Conservation (phyloP, 176 grass and related monocot species). For the Secale cereale region DNA sequence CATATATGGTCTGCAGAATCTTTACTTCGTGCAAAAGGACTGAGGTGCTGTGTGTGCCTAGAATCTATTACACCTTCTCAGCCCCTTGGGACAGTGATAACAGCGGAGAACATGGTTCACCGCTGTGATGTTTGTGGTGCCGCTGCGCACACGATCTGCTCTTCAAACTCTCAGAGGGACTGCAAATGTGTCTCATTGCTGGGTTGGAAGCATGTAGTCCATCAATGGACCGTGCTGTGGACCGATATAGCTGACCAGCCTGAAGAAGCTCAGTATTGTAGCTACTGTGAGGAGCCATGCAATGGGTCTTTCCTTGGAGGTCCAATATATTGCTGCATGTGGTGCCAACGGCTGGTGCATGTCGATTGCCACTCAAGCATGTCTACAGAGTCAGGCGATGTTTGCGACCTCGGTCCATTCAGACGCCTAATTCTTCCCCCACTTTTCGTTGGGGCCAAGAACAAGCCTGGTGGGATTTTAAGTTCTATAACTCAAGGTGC, state of each 20-base stretch:
- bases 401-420: constrained; percentile 70
- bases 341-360: constrained; percentile 76
- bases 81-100: constrained; percentile 26
- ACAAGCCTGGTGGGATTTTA: constrained; percentile 43
- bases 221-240: constrained; percentile 79
- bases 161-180: constrained; percentile 62
- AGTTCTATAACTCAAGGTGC: constrained; percentile 77
- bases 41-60: constrained; percentile 70
- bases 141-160: constrained; percentile 66
- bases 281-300: constrained; percentile 70
- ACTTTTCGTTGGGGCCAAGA: constrained; percentile 43
- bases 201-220: constrained; percentile 51
- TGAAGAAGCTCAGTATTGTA: constrained; percentile 61
- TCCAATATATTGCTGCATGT: constrained; percentile 79
- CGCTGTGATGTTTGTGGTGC: constrained; percentile 69
- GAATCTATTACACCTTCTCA: constrained; percentile 54
- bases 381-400: constrained; percentile 53
- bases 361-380: constrained; percentile 68
- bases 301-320: constrained; percentile 61
- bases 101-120: constrained; percentile 43
- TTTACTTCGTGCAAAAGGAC: constrained; percentile 43
- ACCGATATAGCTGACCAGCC: constrained; percentile 56
- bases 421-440: constrained; percentile 62
- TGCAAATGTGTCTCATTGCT: constrained; percentile 80
- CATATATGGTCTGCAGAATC: constrained; percentile 65